Percentiles rank a stretch among this genome's conserved stretches.
Conservation (phyloP, 305 asterid genomes). For the Plantago lanceolata region DNA sequence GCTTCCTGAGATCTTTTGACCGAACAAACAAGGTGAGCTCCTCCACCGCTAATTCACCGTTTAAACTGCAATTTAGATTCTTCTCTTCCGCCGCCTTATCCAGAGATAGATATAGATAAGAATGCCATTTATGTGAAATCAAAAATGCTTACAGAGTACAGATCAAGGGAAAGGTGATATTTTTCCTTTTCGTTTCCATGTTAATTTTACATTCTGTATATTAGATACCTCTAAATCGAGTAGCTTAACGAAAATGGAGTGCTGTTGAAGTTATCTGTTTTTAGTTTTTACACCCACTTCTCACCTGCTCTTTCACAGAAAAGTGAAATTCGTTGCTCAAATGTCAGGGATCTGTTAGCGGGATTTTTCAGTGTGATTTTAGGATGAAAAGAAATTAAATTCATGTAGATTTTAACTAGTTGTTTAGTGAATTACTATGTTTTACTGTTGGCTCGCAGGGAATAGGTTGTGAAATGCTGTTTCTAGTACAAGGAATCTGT, state of each 20-base stretch:
- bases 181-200: not conserved
- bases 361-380: constrained; percentile 19
- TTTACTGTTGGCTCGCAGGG: constrained; percentile 17
- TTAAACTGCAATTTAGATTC: not conserved
- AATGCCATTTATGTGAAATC: constrained; percentile 20
- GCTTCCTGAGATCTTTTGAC: constrained; percentile 54
- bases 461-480: constrained; percentile 28
- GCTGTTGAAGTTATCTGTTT: constrained; percentile 4
- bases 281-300: constrained; percentile 10
- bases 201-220: constrained; percentile 1
- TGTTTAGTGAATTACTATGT: constrained; percentile 12
- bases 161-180: constrained; percentile 3
- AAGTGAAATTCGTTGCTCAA: constrained; percentile 8
- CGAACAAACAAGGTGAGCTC: constrained; percentile 37
- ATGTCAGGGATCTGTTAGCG: constrained; percentile 34
- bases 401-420: constrained; percentile 12
- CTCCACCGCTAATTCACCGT: constrained; percentile 4
- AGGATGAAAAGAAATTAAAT: constrained; percentile 9
- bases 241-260: constrained; percentile 17
- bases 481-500: constrained; percentile 20
- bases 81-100: not conserved
- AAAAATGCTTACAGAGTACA: constrained; percentile 5
- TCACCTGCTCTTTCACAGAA: constrained; percentile 3
- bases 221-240: constrained; percentile 4
- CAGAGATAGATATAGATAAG: constrained; percentile 5